Evolutionary conservation across 345 rosid genomes (phyloP), one percentile per base, ranked within the genome.

Genomic region (Corchorus capsularis): DNA sequence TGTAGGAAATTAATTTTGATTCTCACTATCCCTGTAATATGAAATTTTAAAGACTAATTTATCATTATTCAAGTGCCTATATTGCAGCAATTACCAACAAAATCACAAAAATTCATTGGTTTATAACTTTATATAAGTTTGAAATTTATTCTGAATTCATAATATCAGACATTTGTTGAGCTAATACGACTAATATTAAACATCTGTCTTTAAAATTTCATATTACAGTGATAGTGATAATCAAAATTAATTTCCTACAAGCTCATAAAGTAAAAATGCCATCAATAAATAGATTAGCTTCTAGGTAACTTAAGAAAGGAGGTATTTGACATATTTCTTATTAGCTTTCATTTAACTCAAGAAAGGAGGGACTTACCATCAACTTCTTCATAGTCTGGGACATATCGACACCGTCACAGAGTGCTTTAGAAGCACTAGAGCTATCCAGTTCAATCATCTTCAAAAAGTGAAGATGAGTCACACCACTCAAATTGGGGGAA

Each of bases 361-460:
- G 37, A 74, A 61, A 57, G 66, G 7, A 69, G 64, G 54, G 75
- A 73, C 87, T 78, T 67, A 84, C 93, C 85, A 55, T 74, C 63
- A 52, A 37, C 73, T 71, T 72, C 73, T 72, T 73, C 27, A 39
- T 72, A 53, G 68, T 79, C 76, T 71, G 80, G 62, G 90, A 80
- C 77, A 78, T 53, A 68, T 75, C 69, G 79, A 88, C 87, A 71
- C 93, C 89, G 59, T 85, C 83, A 34, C 86, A 85, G 75, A 90
- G 87, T 81, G 89, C 80, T 72, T 77, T 80, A 27, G 85, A 83
- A 15, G 84, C 80, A 83, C 80, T 81, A 71, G 75, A 79, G 66
- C 74, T 83, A 68, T 85, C 85, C 79, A 86, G 73, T 79, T 85
- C 90, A 56, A 88, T 77, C n/a, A n/a, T n/a, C 78, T 84, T 90